A percentile compares a stretch with the other conserved stretches of the same genome.
These are phyloP conservation scores for Fusarium acutatum DNA, from an alignment of 2,329 filamentous ascomycete species.

Conservation along the genomic window DNA sequence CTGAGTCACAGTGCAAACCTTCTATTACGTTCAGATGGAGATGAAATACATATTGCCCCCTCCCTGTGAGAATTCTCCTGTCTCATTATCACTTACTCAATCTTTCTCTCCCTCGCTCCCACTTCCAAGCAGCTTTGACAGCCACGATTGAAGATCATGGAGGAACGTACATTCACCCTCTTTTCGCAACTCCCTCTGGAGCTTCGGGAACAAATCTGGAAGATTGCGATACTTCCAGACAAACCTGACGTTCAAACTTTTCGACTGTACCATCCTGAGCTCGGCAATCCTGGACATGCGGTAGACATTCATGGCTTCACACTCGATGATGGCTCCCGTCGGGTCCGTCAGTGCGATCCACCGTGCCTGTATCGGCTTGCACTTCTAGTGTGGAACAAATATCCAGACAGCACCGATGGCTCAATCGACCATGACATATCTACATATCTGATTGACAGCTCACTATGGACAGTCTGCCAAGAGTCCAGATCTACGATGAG, in stretches of 20 bases:
- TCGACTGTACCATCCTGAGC: accelerated
- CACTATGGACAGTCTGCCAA: neutral
- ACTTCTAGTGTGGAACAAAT: neutral
- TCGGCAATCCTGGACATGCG: too few relatives aligned
- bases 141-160: neutral
- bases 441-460: neutral
- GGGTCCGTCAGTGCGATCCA: too few relatives aligned
- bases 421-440: neutral
- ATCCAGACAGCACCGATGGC: neutral
- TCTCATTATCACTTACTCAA: too few relatives aligned
- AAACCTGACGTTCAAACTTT: neutral
- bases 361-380: neutral
- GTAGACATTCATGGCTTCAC: neutral
- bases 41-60: neutral
- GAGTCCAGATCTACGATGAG: neutral
- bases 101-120: neutral
- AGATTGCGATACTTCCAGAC: neutral
- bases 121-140: neutral
- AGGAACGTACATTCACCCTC: neutral
- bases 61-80: accelerated
- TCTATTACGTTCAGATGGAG: neutral
- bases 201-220: neutral
- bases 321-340: neutral
- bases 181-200: neutral
- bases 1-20: neutral